These are phyloP conservation scores for Anacardium occidentale DNA, from an alignment of 345 rosid species.

Conservation along the genomic window DNA sequence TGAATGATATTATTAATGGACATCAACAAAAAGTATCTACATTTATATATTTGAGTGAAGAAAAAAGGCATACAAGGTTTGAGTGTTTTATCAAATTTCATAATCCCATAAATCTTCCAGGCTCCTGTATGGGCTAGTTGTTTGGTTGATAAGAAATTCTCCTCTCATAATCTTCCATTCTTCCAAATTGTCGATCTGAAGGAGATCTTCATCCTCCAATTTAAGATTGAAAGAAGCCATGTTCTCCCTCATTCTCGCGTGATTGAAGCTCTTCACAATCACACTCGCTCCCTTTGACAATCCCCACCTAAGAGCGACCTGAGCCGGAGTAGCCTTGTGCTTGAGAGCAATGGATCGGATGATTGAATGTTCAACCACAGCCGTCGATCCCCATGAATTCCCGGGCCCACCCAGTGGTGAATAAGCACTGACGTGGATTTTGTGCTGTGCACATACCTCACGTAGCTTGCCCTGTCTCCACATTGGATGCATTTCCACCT, in stretches of 20 bases:
- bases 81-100: slow-evolving; percentile 66
- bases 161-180: slow-evolving; percentile 86
- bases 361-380: slow-evolving; percentile 62
- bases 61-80: too few relatives aligned
- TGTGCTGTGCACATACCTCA: slow-evolving; percentile 51
- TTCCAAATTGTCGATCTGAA: slow-evolving; percentile 52
- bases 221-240: slow-evolving; percentile 46
- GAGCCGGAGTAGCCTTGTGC: slow-evolving; percentile 73
- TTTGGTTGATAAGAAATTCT: slow-evolving; percentile 59
- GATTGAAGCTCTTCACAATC: slow-evolving; percentile 78
- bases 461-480: slow-evolving; percentile 83
- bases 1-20: too few relatives aligned
- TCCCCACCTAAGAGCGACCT: slow-evolving; percentile 91
- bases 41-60: too few relatives aligned
- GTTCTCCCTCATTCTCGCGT: slow-evolving; percentile 64
- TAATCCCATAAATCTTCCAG: slow-evolving; percentile 72
- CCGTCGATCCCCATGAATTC: slow-evolving; percentile 72
- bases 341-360: slow-evolving; percentile 63
- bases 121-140: slow-evolving; percentile 75
- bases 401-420: slow-evolving; percentile 88
- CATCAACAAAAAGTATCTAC: too few relatives aligned
- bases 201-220: slow-evolving; percentile 54
- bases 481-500: slow-evolving; percentile 97
- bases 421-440: slow-evolving; percentile 80
- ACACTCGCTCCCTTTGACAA: slow-evolving; percentile 74